A percentile compares a stretch with the other conserved stretches of the same genome.
These are phyloP conservation scores for Phytophthora podocarpi DNA, from an alignment of 352 stramenopile species.

Conservation along the genomic window DNA sequence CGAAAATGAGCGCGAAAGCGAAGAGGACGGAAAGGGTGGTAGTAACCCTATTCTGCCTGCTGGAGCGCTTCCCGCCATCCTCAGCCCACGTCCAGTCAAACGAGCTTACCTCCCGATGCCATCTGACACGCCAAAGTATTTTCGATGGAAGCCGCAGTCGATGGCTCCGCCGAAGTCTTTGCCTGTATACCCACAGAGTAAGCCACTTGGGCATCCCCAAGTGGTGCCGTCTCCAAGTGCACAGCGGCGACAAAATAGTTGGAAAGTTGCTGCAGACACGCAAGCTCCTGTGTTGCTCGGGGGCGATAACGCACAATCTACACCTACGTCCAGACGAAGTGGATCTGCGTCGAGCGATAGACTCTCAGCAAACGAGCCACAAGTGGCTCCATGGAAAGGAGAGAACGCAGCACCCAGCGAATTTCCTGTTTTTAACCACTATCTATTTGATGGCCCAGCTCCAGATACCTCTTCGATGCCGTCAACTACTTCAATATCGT, in stretches of 20 bases:
- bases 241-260: conserved; percentile 29
- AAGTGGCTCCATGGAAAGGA: conserved; percentile 22
- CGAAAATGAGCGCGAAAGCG: conserved; percentile 17
- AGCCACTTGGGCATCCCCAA: conserved; percentile 3
- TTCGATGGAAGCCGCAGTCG: conserved; percentile 56
- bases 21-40: neutral
- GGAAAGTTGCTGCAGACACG: conserved; percentile 5
- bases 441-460: conserved; percentile 36
- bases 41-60: conserved; percentile 25
- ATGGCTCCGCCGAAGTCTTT: conserved; percentile 12
- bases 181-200: conserved; percentile 2
- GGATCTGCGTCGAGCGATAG: neutral
- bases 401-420: conserved; percentile 8
- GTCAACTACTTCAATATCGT: neutral
- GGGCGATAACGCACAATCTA: neutral
- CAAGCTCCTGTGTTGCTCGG: neutral
- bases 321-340: conserved; percentile 6
- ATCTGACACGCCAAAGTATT: conserved; percentile 64
- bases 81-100: conserved; percentile 49
- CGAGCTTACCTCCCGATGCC: conserved; percentile 41
- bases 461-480: conserved; percentile 2
- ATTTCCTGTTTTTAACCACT: conserved; percentile 14
- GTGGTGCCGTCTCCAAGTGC: conserved; percentile 25
- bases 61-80: conserved; percentile 59
- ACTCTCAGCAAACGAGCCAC: conserved; percentile 1